Evolutionary conservation across 2,329 filamentous ascomycete genomes (phyloP), one percentile per base, ranked within the genome.

Genomic region (Paecilomyces dactylethromorphus): DNA sequence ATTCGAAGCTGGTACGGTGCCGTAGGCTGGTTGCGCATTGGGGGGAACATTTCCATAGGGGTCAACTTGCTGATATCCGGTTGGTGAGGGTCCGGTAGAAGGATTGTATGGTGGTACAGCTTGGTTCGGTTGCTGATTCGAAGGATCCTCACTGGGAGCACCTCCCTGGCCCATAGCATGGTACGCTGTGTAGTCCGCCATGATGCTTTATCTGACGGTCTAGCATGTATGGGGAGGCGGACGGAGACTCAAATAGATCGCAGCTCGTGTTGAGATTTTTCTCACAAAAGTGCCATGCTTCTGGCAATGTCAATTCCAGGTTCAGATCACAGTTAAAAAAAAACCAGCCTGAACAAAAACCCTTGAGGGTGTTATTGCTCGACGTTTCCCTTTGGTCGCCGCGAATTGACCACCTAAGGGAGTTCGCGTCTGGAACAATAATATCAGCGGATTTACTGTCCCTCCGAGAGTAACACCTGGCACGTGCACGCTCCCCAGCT

Each of bases 51-150:
- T 68, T 58, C 72, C 68, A 58, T 76, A 75, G 33, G 68, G 68
- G 54, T 66, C 68, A 51, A 72, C 72, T 58, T 77, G 76, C 54
- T 73, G 68, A 52, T 71, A 73, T 32, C 68, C 69, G 15, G 62
- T 56, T 26, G 71, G 71, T n/a, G 68, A 68, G 61, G 76, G 71
- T 56, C 73, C 73, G 58, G 74, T 68, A 55, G 72, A 64, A 59
- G 74, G 66, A 54, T 70, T 68, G 71, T 87, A 87, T 66, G 85
- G 83, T 63, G 79, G 78, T 59, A 77, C 77, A 54, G 80, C 81
- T 62, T 83, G 81, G 8, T 66, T 77, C 78, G 71, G 76, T 71
- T 74, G 80, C 75, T 68, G 82, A 76, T 73, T 85, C 74, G 74
- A 83, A 79, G 69, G 83, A 77, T 80, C 76, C 64, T 87, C 82